A percentile compares a stretch with the other conserved stretches of the same genome.
Conservation (phyloP, 495 filamentous ascomycete species). For the Glarea lozoyensis region DNA sequence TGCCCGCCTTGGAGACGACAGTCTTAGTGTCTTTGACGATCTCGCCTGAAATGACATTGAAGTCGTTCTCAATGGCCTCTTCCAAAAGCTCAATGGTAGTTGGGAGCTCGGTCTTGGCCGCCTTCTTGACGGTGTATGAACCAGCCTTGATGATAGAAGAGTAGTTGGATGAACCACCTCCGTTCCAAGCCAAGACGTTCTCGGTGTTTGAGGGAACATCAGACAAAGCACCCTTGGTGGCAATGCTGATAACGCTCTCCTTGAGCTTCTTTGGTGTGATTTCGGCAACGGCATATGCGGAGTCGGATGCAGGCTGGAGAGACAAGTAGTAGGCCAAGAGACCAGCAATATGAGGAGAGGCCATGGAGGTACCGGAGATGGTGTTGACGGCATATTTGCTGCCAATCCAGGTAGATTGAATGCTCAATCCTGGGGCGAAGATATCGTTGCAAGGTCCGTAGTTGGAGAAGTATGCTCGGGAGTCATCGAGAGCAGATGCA, state of each 20-base stretch:
- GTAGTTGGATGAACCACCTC: conserved; percentile 89
- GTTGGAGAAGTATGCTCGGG: conserved; percentile 99
- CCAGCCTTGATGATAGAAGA: conserved; percentile 67
- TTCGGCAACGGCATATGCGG: conserved; percentile 77
- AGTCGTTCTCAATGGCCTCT: conserved; percentile 51
- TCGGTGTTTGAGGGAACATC: conserved; percentile 81
- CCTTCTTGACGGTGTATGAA: conserved; percentile 40
- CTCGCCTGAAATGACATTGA: conserved; percentile 44
- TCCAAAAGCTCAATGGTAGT: conserved; percentile 45
- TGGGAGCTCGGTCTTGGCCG: conserved; percentile 18
- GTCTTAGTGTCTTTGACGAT: conserved; percentile 37
- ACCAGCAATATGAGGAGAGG: conserved; percentile 93
- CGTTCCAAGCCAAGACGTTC: conserved; percentile 95
- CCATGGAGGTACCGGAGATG: conserved; percentile 99
- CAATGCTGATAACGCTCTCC: conserved; percentile 73
- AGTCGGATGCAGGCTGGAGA: conserved; percentile 80
- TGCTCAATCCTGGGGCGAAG: conserved; percentile 96
- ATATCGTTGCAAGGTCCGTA: conserved; percentile 99
- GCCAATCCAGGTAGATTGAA: conserved; percentile 95
- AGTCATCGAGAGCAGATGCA: conserved; percentile 84
- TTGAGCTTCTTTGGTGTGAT: conserved; percentile 95
- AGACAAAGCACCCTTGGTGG: conserved; percentile 67
- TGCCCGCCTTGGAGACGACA: conserved; percentile 40
- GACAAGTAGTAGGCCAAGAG: conserved; percentile 97
- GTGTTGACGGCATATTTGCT: conserved; percentile 91